Base-by-base conservation (phyloP, 2,329 filamentous ascomycete species). In the Graphium sp. region DNA sequence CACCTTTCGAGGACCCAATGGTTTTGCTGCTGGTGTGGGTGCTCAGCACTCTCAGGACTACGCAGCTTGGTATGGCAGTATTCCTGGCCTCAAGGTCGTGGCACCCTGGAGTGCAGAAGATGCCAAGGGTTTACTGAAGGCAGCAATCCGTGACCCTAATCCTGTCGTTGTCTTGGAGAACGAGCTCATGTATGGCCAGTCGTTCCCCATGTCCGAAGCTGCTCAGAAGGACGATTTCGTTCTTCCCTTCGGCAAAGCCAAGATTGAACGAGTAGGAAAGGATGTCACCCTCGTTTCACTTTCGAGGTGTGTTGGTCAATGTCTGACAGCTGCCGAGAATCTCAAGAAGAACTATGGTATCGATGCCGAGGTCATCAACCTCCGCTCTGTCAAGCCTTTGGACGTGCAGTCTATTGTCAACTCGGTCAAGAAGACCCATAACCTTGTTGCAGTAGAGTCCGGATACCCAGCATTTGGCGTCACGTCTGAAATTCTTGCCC, bases 21-120 rank as follows among this genome's bases (percentile, higher is more conserved):
- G 89, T 47, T 98, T 98, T 56, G 89, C 89, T 37, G 52, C 87
- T 35, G 89, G 89, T 69, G 89, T 98, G 46, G 89, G 63, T 39
- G 89, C 89, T 35, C 89, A 98, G 67, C 89, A 98, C 68, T 95
- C 89, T 29, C 89, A 98, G 64, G 89, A 98, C 55, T 98, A 91
- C 67, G 82, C 82, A 29, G 84, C 87, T 37, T 98, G 89, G 89
- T 98, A 98, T 60, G 89, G 87, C 51, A 91, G 83, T 58, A 89
- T 98, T 46, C 89, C 89, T 29, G 89, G 89, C 42, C 64, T 98
- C 46, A 98, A 98, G 71, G 89, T 98, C 37, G 85, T 98, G 40
- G 68, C 80, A 18, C 89, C 89, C 35, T 98, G 85, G 80, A 93
- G 83, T 52, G 72, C 89, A 30, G 89, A 98, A 62, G 89, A 98